Evolutionary conservation across 2,329 filamentous ascomycete genomes (phyloP), one percentile per base, ranked within the genome.

Genomic region (Talaromyces funiculosus): DNA sequence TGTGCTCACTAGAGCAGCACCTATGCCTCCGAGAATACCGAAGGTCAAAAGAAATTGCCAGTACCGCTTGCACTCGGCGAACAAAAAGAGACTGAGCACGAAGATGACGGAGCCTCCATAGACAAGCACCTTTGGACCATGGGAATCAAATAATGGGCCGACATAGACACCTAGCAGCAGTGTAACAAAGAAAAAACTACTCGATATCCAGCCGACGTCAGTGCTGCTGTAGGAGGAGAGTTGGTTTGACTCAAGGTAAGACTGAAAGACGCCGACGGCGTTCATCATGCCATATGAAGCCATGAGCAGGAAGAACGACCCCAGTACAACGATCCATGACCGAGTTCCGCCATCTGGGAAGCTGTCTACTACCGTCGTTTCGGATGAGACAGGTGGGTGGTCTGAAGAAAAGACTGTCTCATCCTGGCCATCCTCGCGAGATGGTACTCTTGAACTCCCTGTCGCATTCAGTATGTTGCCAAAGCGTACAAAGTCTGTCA

Each of bases 191-290:
- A 78, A 74, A 63, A 80, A 81, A 0, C 80, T 62, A 0, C 79
- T 77, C 0, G 76, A 75, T 29, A 82, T 81, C 80, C 80, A 82
- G 16, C 80, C 80, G 1, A 82, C 72, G 10, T 80, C 73, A 18
- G 77, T 73, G 6, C 75, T 69, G 0, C 76, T 73, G 63, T 80
- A 81, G 14, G 64, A 61, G 0, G 71, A 67, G 1, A 82, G 72
- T 61, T 82, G 80, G 53, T 82, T 72, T 1, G 70, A 67, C 16
- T 75, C 71, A 10, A 81, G 73, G 53, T 82, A 80, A 20, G 75
- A 74, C 63, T 82, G 80, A 3, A 82, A 64, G 2, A 80, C 78
- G 8, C 80, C 80, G 3, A 81, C 74, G 0, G 77, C 76, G 53
- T 80, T 78, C 78, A 81, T 81, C 53, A 82, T 75, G 0, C 80